Evolutionary conservation across 176 grass and related monocot species (phyloP).

Genomic region (Pontederia crassipes): DNA sequence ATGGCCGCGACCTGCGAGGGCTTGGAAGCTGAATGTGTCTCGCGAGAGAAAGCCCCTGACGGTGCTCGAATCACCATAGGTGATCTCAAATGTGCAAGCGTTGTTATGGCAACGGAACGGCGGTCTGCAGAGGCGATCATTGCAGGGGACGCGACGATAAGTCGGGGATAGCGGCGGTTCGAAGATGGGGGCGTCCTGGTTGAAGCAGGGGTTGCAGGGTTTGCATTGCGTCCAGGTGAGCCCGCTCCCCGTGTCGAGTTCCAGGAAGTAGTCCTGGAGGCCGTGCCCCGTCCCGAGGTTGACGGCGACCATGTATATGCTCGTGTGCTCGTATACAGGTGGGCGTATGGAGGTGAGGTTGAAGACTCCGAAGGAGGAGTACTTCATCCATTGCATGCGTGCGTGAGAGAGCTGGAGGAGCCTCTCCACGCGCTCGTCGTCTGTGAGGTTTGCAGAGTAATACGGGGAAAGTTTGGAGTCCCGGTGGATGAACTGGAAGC

Average conservation of each 20-base stretch:
- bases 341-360: no score
- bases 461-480: conserved; percentile 43
- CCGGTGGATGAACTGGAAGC: conserved; percentile 53
- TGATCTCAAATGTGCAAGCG: no score
- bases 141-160: conserved; percentile 26
- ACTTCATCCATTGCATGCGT: neutral
- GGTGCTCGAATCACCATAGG: no score
- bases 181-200: conserved; percentile 1
- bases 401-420: conserved; percentile 21
- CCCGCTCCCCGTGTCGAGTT: conserved; percentile 56
- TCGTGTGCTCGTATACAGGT: neutral
- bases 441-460: conserved; percentile 25
- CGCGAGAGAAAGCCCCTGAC: no score
- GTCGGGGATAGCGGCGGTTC: conserved; percentile 22
- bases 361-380: no score
- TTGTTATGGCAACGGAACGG: no score
- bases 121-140: conserved; percentile 9
- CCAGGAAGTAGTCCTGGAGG: conserved; percentile 19
- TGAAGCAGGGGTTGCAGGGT: neutral
- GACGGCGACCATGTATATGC: conserved; percentile 36
- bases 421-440: conserved; percentile 19
- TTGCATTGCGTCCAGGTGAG: conserved; percentile 41
- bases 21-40: no score
- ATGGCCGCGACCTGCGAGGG: no score
- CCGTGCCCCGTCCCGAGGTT: conserved; percentile 31